phyloP scores from a whole-genome alignment of 1,139 yeast genomes.

The Blastobotrys apis region DNA sequence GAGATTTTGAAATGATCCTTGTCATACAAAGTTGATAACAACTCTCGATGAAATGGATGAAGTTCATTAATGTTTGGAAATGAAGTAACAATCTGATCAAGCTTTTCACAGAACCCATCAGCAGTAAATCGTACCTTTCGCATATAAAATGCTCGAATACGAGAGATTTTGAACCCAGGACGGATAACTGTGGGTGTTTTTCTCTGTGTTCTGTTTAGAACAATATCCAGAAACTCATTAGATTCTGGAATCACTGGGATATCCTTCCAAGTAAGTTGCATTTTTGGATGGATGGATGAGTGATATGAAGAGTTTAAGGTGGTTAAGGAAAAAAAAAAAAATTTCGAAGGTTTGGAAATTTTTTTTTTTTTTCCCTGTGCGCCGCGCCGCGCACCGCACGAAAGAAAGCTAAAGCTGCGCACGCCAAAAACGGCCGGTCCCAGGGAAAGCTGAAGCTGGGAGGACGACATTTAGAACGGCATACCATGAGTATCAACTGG shows the following conservation, averaged over 20 bases:
- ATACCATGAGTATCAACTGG: constrained; percentile 31
- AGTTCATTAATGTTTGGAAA: constrained; percentile 97
- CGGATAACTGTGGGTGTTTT: constrained; percentile 97
- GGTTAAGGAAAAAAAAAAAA: constrained; percentile 12
- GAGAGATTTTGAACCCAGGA: constrained; percentile 92
- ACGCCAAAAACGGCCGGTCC: too few relatives aligned
- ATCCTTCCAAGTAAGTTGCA: constrained; percentile 98
- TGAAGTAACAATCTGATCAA: constrained; percentile 75
- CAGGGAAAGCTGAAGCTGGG: too few relatives aligned
- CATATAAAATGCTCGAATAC: constrained; percentile 98
- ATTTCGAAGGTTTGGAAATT: constrained; percentile 8
- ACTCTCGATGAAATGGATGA: constrained; percentile 97
- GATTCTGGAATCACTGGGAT: constrained; percentile 91
- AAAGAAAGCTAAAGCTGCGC: too few relatives aligned
- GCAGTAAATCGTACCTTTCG: constrained; percentile 94
- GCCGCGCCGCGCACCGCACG: too few relatives aligned
- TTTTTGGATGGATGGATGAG: constrained; percentile 30
- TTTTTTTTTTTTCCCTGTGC: constrained; percentile 6
- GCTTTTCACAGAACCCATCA: constrained; percentile 92
- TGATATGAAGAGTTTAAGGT: background rate
- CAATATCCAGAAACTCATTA: constrained; percentile 92
- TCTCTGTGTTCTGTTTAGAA: constrained; percentile 94
- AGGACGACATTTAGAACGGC: too few relatives aligned
- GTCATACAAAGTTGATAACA: constrained; percentile 95
- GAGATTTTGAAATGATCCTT: constrained; percentile 97